phyloP scores from a whole-genome alignment of 2,329 filamentous ascomycete genomes.

The Alternaria metachromatica region DNA sequence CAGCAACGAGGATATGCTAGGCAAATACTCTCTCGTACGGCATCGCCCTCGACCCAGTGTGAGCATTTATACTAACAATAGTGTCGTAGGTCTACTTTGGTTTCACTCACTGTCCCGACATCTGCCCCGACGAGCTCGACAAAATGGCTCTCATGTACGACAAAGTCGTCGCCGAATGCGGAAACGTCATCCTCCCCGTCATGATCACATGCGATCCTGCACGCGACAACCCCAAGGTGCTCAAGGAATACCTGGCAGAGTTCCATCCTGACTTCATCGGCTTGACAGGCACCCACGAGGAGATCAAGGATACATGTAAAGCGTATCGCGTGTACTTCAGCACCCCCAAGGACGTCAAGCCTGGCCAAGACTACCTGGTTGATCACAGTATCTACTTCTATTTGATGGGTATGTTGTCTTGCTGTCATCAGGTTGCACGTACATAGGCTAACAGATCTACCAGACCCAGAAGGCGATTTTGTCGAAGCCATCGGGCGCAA shows the following conservation, averaged over 20 bases:
- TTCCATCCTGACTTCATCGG: conserved; percentile 89
- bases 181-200: conserved; percentile 71
- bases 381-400: conserved; percentile 99
- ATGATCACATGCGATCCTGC: conserved; percentile 97
- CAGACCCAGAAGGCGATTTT: conserved; percentile 95
- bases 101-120: conserved; percentile 97
- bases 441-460: conserved; percentile 26
- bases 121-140: conserved; percentile 98
- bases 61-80: conserved; percentile 5
- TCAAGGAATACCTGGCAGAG: conserved; percentile 86
- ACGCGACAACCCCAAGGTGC: conserved; percentile 82
- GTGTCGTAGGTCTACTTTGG: conserved; percentile 85
- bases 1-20: conserved; percentile 81
- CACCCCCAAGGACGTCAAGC: conserved; percentile 85
- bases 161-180: conserved; percentile 58
- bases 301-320: conserved; percentile 94
- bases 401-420: conserved; percentile 73
- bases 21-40: conserved; percentile 79
- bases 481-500: conserved; percentile 96
- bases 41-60: not conserved
- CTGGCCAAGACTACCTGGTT: conserved; percentile 94
- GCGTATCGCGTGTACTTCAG: conserved; percentile 97
- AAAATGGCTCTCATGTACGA: conserved; percentile 99
- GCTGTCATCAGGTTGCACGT: not conserved
- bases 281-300: conserved; percentile 89